Conservation (phyloP, 2,329 filamentous ascomycete species). For the Ceratocystis cubensis region DNA sequence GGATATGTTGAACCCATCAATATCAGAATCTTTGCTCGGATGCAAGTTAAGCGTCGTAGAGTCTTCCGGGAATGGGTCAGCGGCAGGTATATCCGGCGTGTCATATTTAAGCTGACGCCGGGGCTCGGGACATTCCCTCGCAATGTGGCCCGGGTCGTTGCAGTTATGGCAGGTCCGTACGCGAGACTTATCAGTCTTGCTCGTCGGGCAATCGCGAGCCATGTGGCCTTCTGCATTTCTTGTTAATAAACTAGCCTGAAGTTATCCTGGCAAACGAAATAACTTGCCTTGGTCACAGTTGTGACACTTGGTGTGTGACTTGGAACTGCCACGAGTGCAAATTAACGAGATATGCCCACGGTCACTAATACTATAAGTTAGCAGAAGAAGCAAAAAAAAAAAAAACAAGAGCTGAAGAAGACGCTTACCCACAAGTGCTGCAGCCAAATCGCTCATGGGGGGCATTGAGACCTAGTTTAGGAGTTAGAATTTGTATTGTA, state of each 20-base stretch:
- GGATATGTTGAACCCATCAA: not conserved
- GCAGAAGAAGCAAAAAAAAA: not conserved
- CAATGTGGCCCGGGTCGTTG: constrained; percentile 48
- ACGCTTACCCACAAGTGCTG: not conserved
- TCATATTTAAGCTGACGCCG: not conserved
- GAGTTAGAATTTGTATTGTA: not conserved
- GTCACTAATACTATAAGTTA: not conserved
- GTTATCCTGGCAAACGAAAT: not conserved
- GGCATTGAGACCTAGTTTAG: not conserved
- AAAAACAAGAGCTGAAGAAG: not conserved
- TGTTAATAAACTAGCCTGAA: not conserved
- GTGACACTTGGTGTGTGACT: not conserved
- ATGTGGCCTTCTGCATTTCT: not conserved
- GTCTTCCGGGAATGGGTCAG: not conserved
- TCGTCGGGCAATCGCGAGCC: not conserved
- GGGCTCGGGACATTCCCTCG: constrained; percentile 47
- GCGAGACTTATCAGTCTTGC: constrained; percentile 23
- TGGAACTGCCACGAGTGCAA: not conserved
- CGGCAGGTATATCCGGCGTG: not conserved
- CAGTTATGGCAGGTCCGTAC: constrained; percentile 55
- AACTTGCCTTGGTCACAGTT: not conserved
- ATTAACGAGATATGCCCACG: not conserved
- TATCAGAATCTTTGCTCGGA: not conserved
- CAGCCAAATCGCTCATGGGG: not conserved
- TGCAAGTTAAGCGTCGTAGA: not conserved